Base-by-base conservation (phyloP, 2,329 filamentous ascomycete species). In the Blastomyces silverae region DNA sequence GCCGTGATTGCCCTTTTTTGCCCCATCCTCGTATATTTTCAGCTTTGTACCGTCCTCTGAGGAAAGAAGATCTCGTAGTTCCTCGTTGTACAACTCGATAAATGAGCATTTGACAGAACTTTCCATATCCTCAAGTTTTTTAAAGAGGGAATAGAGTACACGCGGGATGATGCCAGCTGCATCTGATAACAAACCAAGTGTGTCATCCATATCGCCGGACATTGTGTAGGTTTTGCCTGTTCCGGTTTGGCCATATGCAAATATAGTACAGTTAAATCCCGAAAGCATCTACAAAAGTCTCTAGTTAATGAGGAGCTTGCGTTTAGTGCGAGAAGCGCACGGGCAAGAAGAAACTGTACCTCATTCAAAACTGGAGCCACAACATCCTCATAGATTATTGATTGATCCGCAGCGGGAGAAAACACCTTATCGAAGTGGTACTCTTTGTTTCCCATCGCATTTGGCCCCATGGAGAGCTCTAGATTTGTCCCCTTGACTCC, bases 201-300 rank as follows among this genome's bases (percentile, higher is more conserved):
- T 91, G 71, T 97, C 90, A 17, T 85, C 90, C 86, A 99, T 97
- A 76, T 99, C 93, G 64, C 94, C 94, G 0, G 93, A 96, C 94
- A 99, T 99, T 31, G 94, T 99, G 77, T 99, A 99, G 17, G 94
- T 99, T 77, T 99, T 99, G 71, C 94, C 94, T 0, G 94, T 99
- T 56, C 94, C 94, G 0, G 94, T 99, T 76, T 99, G 94, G 34
- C 94, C 94, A 75, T 99, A 99, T 44, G 94, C 94, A 72, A 99
- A 99, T 66, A 99, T 96, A 5, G 94, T 99, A 79, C 94, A 99
- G 76, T 99, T 99, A 79, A 91, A 97, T 62, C 94, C 94, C 31
- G 87, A 85, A 53, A 99, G 84, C 83, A 97, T 96, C 91, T 96
- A 70, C 7, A 37, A 37, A 2, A 39, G 50, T 10, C 15, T 65